These are phyloP conservation scores for Amanita subjunquillea DNA, from an alignment of 768 basidiomycete species.

Conservation along the genomic window DNA sequence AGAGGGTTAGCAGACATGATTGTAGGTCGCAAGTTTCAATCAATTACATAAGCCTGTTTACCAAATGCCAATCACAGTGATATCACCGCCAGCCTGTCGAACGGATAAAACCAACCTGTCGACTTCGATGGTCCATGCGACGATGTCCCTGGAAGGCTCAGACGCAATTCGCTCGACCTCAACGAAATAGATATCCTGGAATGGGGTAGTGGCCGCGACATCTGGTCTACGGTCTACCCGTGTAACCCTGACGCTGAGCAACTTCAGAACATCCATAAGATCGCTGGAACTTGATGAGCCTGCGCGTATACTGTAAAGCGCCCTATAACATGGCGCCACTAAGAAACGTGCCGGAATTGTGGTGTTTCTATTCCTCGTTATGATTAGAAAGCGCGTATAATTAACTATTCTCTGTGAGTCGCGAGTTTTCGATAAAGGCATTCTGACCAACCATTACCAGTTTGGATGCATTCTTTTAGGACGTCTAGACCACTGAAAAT, in stretches of 20 bases:
- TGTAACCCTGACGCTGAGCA: slow-evolving; percentile 27
- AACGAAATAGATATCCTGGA: slow-evolving; percentile 54
- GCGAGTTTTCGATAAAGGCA: slow-evolving; percentile 3
- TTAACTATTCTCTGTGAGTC: slow-evolving; percentile 33
- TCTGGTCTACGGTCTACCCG: slow-evolving; percentile 63
- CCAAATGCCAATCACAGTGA: slow-evolving; percentile 40
- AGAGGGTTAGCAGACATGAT: slow-evolving; percentile 40
- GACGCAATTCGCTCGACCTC: slow-evolving; percentile 34
- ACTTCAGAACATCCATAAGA: slow-evolving; percentile 18
- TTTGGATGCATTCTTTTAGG: slow-evolving; percentile 54
- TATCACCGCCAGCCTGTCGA: slow-evolving; percentile 21
- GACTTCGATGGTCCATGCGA: slow-evolving; percentile 7
- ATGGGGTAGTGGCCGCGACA: slow-evolving; percentile 25
- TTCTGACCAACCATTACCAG: slow-evolving; percentile 32
- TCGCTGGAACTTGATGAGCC: slow-evolving; percentile 6
- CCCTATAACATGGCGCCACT: slow-evolving; percentile 14
- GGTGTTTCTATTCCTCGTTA: slow-evolving; percentile 19
- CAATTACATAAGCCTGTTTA: slow-evolving; percentile 13
- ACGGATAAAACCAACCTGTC: slow-evolving; percentile 15
- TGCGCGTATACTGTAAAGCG: slow-evolving; percentile 21
- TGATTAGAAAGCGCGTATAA: slow-evolving; percentile 59
- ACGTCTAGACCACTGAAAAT: slow-evolving; percentile 56
- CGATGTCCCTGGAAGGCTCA: neutral
- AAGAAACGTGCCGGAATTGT: neutral
- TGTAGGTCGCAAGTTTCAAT: neutral